phyloP scores from a whole-genome alignment of 2,329 filamentous ascomycete species.

The Aureobasidium sp. region DNA sequence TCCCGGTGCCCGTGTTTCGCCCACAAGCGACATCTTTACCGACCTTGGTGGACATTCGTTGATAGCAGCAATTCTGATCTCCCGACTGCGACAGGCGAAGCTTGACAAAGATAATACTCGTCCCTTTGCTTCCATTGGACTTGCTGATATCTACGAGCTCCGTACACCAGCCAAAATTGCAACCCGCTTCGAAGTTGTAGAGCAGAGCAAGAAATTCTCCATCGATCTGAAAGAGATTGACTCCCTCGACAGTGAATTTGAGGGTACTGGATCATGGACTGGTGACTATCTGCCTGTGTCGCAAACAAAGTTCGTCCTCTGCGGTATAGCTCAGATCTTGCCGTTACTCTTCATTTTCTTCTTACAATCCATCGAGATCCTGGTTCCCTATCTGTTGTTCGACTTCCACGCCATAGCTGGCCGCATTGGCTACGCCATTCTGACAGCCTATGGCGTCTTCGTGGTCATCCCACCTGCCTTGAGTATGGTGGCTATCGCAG shows the following conservation, averaged over 20 bases:
- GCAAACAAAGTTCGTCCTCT: not conserved
- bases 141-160: not conserved
- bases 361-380: constrained; percentile 1
- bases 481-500: not conserved
- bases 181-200: not conserved
- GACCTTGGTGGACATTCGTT: not conserved
- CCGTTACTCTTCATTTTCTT: not conserved
- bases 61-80: not conserved
- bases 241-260: not conserved
- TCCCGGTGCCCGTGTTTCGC: not conserved
- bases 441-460: not conserved
- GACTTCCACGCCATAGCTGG: constrained; percentile 1
- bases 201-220: not conserved
- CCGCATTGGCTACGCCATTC: not conserved
- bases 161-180: not conserved
- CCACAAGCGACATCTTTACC: not conserved
- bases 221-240: not conserved
- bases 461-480: not conserved
- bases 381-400: not conserved
- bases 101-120: not conserved
- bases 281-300: not conserved
- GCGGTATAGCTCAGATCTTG: not conserved
- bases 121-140: not conserved
- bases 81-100: not conserved
- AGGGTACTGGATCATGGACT: constrained; percentile 1